These are phyloP conservation scores for Pseudoneurospora amorphoporcata DNA, from an alignment of 495 filamentous ascomycete genomes.

Conservation along the genomic window DNA sequence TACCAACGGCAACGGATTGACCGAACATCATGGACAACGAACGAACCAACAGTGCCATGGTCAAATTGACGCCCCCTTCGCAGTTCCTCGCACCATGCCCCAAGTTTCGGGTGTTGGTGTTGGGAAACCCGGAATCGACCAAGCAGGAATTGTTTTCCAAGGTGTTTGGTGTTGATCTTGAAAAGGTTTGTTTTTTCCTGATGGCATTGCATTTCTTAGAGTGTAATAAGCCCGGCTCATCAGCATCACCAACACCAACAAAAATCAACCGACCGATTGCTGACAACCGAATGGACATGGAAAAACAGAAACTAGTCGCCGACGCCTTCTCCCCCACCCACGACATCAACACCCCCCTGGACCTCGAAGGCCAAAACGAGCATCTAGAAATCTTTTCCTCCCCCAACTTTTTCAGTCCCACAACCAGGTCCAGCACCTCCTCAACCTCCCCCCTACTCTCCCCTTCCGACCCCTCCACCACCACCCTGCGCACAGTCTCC, in stretches of 20 bases:
- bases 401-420: constrained; percentile 11
- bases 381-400: constrained; percentile 15
- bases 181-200: constrained; percentile 8
- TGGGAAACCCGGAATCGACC: constrained; percentile 20
- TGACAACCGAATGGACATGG: too few relatives aligned
- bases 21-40: neutral
- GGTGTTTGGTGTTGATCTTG: constrained; percentile 19
- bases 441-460: constrained; percentile 2
- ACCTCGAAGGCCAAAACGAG: constrained; percentile 17
- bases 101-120: constrained; percentile 18
- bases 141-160: constrained; percentile 21
- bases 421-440: constrained; percentile 4
- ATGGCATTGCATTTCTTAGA: neutral
- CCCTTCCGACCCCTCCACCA: neutral
- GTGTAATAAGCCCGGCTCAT: neutral
- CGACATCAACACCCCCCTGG: constrained; percentile 12
- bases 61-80: constrained; percentile 8
- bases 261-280: too few relatives aligned
- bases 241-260: too few relatives aligned
- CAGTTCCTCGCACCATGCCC: constrained; percentile 17
- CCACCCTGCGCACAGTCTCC: neutral
- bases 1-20: neutral
- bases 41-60: neutral
- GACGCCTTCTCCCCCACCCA: constrained; percentile 13
- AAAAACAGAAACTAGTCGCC: constrained; percentile 10